Evolutionary conservation across 129 eudicot species (phyloP).

Genomic region (Mikania micrantha): DNA sequence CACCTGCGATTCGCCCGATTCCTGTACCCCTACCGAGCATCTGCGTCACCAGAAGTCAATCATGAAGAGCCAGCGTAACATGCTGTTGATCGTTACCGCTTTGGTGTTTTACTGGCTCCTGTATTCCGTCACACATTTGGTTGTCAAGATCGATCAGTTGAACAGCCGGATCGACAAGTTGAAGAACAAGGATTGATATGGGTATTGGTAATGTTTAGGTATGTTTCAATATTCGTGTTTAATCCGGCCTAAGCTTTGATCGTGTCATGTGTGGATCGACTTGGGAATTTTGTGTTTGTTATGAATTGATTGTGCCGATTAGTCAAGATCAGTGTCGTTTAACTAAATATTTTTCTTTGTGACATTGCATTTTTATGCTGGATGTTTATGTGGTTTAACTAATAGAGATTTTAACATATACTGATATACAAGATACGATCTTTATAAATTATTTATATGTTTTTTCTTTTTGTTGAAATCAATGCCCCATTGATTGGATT

Average conservation of each 20-base stretch:
- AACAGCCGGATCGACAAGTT: constrained; percentile 52
- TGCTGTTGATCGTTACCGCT: constrained; percentile 56
- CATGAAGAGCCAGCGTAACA: constrained; percentile 72
- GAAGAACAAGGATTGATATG: constrained; percentile 30
- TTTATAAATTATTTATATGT: no score
- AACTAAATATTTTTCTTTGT: not conserved
- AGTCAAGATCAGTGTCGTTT: no score
- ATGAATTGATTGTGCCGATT: constrained; percentile 14
- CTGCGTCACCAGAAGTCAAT: constrained; percentile 79
- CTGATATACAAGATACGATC: no score
- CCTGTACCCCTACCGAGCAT: constrained; percentile 56
- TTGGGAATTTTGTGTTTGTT: not conserved
- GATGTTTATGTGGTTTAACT: no score
- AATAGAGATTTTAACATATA: no score
- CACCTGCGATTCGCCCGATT: constrained; percentile 39
- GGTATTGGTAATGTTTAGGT: no score
- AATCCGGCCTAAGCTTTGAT: not conserved
- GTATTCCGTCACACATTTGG: constrained; percentile 52
- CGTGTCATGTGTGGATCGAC: not conserved
- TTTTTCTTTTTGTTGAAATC: no score
- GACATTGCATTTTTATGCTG: not conserved
- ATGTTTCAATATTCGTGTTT: no score
- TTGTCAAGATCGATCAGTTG: constrained; percentile 47
- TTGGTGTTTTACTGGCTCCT: constrained; percentile 69
- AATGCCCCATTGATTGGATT: no score